A percentile compares a stretch with the other conserved stretches of the same genome.
Evolutionary conservation across 2,329 filamentous ascomycete genomes (phyloP).

Genomic region (Cladophialophora bantiana): DNA sequence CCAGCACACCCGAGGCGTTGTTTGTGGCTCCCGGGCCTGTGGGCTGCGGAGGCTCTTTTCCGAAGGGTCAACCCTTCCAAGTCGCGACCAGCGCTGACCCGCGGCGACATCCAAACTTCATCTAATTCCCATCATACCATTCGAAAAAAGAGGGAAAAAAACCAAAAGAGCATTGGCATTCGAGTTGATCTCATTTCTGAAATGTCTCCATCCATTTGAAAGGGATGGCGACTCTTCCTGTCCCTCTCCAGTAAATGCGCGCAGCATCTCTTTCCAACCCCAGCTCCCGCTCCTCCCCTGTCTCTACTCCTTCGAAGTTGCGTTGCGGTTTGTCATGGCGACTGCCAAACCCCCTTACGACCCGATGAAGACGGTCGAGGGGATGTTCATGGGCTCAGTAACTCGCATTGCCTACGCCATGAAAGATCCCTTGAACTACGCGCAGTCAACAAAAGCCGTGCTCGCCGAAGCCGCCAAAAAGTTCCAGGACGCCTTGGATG

Average conservation of each 20-base stretch:
- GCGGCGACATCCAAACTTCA: slow-evolving; percentile 1
- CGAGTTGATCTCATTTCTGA: neutral
- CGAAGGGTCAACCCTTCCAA: neutral
- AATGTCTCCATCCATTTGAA: neutral
- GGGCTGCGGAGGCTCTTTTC: slow-evolving; percentile 2
- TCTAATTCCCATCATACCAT: neutral
- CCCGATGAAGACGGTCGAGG: slow-evolving; percentile 39
- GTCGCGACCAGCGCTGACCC: slow-evolving; percentile 5
- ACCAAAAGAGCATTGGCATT: neutral
- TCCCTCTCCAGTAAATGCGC: neutral
- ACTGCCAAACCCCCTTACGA: slow-evolving; percentile 37
- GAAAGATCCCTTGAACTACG: slow-evolving; percentile 40
- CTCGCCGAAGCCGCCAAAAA: slow-evolving; percentile 39
- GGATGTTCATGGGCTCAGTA: slow-evolving; percentile 40
- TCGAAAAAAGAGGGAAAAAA: neutral
- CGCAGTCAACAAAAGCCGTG: slow-evolving; percentile 37
- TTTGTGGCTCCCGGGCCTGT: slow-evolving; percentile 9
- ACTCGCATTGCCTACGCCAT: slow-evolving; percentile 41
- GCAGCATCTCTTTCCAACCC: neutral
- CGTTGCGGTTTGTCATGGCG: slow-evolving; percentile 27
- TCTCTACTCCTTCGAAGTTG: slow-evolving; percentile 9
- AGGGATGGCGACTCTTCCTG: neutral
- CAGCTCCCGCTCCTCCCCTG: neutral
- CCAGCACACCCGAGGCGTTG: neutral
- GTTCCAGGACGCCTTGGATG: slow-evolving; percentile 42